Base-by-base conservation (phyloP, 805 yeast genomes). In the Isabelozyma pseudorhagii region DNA sequence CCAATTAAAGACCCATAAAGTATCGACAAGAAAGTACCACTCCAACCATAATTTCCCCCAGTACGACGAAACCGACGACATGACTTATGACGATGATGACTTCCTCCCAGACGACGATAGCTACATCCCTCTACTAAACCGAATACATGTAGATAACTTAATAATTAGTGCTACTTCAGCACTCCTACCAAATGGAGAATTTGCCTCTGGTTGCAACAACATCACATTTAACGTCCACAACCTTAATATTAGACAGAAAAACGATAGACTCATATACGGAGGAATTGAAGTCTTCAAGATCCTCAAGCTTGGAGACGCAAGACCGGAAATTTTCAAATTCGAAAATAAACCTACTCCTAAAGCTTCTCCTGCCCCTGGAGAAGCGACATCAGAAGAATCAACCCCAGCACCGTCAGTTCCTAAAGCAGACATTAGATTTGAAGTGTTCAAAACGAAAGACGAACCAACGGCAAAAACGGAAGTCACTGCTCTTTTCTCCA, bases 381-480 rank as follows among this genome's bases (percentile, higher is more conserved):
- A 18, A 5, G 45, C 27, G 2, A 38, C 44, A 15, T 31, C 36
- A 31, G 39, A 51, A 2, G 25, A 42, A 8, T 42, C 51, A n/a
- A 46, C 50, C 5, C 46, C 52, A 8, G 27, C 46, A 17, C 39
- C 55, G 17, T 39, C 52, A 2, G 21, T 53, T 15, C 45, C 55
- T 1, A 74, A 73, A 40, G 77, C 79, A 6, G 89, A 84, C 54
- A 44, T 84, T 2, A 59, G 84, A 34, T 80, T 83, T 59, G 87
- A 84, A 57, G 50, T 74, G 18, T 71, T 74, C 44, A 51, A 60
- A 8, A 60, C 55, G 9, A 1, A 41, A 1, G 62, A 52, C 9
- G 53, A 54, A 4, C 46, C 46, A 2, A 8, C 40, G 4, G 42
- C 45, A 8, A 13, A 29, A 14, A 49, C 61, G 0, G 75, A 75